These are phyloP conservation scores for Camellia oleifera DNA, from an alignment of 179 eudicot genomes.

Conservation along the genomic window DNA sequence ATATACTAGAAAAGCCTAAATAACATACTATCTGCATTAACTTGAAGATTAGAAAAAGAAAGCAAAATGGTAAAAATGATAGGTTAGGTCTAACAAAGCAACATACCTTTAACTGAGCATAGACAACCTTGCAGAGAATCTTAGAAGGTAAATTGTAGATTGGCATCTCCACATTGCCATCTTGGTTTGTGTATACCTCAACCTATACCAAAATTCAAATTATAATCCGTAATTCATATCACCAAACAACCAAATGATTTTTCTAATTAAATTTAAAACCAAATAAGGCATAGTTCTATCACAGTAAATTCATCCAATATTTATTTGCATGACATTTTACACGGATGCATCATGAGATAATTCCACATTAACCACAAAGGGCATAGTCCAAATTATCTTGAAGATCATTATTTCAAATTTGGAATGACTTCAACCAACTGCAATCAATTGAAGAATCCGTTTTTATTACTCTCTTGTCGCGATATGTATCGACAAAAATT, in stretches of 20 bases:
- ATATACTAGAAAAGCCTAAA: background rate
- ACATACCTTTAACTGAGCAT: constrained; percentile 37
- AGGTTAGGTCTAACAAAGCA: constrained; percentile 1
- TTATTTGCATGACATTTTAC: background rate
- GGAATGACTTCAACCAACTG: background rate
- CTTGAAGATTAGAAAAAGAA: background rate
- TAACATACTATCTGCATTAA: background rate
- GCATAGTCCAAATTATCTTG: background rate
- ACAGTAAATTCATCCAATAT: background rate
- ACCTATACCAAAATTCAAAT: constrained; percentile 27
- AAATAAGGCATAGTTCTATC: background rate
- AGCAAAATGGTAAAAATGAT: background rate
- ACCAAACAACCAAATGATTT: background rate
- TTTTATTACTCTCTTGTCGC: background rate
- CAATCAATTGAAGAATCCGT: background rate
- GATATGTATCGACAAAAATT: background rate
- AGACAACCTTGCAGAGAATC: constrained; percentile 52
- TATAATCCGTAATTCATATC: background rate
- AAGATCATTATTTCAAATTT: background rate
- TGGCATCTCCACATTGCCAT: constrained; percentile 33
- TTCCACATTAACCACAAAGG: background rate
- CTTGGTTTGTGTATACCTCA: constrained; percentile 48
- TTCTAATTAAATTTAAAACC: background rate
- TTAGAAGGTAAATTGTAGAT: constrained; percentile 44
- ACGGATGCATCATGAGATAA: background rate